Percentiles rank a stretch among this genome's conserved stretches.
Conservation (phyloP, 495 filamentous ascomycete species). For the Cercophora scortea region DNA sequence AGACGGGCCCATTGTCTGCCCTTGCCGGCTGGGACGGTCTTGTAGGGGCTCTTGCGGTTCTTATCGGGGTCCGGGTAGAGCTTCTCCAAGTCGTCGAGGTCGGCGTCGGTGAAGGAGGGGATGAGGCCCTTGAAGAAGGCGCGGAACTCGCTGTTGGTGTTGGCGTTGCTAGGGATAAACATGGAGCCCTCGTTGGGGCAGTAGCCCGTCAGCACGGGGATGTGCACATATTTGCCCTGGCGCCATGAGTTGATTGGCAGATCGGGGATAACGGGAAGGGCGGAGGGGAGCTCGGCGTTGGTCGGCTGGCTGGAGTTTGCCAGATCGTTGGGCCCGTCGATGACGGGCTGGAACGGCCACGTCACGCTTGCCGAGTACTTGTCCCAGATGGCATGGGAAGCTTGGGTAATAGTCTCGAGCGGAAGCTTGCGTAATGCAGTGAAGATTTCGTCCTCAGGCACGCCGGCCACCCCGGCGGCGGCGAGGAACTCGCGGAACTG, state of each 20-base stretch:
- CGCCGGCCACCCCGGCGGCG: slow-evolving; percentile 31
- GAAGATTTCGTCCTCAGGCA: slow-evolving; percentile 39
- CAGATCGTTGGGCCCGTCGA: slow-evolving; percentile 41
- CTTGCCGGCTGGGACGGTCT: slow-evolving; percentile 23
- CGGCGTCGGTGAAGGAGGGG: slow-evolving; percentile 37
- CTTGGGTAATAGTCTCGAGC: slow-evolving; percentile 34
- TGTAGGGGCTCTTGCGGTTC: slow-evolving; percentile 17
- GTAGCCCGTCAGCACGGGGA: slow-evolving; percentile 58
- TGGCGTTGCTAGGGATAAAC: slow-evolving; percentile 45
- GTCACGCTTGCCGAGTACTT: slow-evolving; percentile 47
- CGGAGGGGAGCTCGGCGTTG: slow-evolving; percentile 2
- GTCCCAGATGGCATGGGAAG: slow-evolving; percentile 44
- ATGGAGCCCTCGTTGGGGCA: slow-evolving; percentile 57
- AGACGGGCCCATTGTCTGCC: slow-evolving; percentile 52
- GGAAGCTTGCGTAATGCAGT: slow-evolving; percentile 43
- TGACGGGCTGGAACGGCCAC: slow-evolving; percentile 63
- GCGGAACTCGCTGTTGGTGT: slow-evolving; percentile 40
- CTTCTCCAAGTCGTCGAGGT: slow-evolving; percentile 41
- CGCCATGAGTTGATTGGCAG: slow-evolving; percentile 50
- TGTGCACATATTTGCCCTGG: slow-evolving; percentile 41
- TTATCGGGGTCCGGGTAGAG: slow-evolving; percentile 51
- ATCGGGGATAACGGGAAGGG: slow-evolving; percentile 39
- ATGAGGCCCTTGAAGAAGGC: slow-evolving; percentile 49
- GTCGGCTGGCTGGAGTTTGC: slow-evolving; percentile 12
- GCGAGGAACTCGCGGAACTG: slow-evolving; percentile 54